A percentile compares a stretch with the other conserved stretches of the same genome.
These are phyloP conservation scores for Ostreobium quekettii DNA, from an alignment of 139 green algal genomes.

Conservation along the genomic window DNA sequence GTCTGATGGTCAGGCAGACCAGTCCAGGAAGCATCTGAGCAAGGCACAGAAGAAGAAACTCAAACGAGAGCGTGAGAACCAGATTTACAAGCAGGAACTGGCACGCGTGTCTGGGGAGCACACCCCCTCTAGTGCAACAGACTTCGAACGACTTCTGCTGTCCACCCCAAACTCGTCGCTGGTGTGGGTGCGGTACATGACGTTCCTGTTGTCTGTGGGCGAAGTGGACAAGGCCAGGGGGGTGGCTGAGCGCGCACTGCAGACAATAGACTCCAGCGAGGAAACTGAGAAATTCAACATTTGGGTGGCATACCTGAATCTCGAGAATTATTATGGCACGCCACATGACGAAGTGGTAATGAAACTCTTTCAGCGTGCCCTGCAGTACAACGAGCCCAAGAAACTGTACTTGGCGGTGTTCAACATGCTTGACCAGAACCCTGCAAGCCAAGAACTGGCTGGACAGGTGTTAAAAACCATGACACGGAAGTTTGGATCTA, in stretches of 20 bases:
- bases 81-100: background rate
- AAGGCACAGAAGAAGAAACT: background rate
- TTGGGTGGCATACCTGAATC: slow-evolving; percentile 90
- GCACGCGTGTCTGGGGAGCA: slow-evolving; percentile 22
- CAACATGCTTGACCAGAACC: slow-evolving; percentile 41
- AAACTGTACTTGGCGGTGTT: slow-evolving; percentile 67
- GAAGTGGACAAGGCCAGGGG: slow-evolving; percentile 59
- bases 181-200: slow-evolving; percentile 94
- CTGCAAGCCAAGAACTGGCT: slow-evolving; percentile 35
- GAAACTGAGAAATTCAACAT: slow-evolving; percentile 91
- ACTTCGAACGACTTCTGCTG: slow-evolving; percentile 78
- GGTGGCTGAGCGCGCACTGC: slow-evolving; percentile 76
- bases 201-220: slow-evolving; percentile 69
- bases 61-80: background rate
- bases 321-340: slow-evolving; percentile 81
- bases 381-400: slow-evolving; percentile 74
- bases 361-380: slow-evolving; percentile 63
- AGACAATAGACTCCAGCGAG: slow-evolving; percentile 78
- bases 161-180: slow-evolving; percentile 66
- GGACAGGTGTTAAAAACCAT: slow-evolving; percentile 57
- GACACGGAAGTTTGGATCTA: slow-evolving; percentile 72
- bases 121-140: slow-evolving; percentile 48
- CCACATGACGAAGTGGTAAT: slow-evolving; percentile 60
- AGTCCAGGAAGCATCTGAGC: no score
- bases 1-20: no score